Conservation (phyloP, 75 land plant genomes). For the Picea sitchensis region DNA sequence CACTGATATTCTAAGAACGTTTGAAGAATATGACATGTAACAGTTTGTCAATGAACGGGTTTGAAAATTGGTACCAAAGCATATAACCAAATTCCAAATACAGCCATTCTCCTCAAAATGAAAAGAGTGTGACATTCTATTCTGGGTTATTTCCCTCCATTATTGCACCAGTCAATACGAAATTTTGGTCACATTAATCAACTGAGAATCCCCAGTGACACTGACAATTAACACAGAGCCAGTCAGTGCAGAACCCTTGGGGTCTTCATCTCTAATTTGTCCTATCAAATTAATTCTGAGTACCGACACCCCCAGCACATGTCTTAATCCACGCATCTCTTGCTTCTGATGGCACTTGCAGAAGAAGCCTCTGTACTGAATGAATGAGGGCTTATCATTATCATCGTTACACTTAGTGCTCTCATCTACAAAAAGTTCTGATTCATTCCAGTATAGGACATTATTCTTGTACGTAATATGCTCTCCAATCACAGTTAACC, state of each 20-base stretch:
- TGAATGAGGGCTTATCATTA: too few relatives aligned
- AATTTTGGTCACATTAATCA: slow-evolving; percentile 3
- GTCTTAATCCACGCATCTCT: slow-evolving; percentile 7
- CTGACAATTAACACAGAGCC: not conserved
- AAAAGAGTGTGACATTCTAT: slow-evolving; percentile 6
- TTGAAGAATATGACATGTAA: slow-evolving; percentile 12
- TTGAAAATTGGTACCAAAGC: not conserved
- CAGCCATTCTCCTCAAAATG: not conserved
- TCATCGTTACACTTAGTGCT: too few relatives aligned
- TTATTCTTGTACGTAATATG: too few relatives aligned
- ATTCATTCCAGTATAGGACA: too few relatives aligned
- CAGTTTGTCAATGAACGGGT: slow-evolving; percentile 9
- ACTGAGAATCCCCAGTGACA: not conserved
- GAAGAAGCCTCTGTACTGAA: not conserved
- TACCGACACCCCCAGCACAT: not conserved
- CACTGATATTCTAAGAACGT: not conserved
- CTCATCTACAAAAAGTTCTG: too few relatives aligned
- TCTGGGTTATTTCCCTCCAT: not conserved
- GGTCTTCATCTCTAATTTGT: too few relatives aligned
- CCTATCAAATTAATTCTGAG: too few relatives aligned
- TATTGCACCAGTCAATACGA: slow-evolving; percentile 9
- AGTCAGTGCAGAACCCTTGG: not conserved
- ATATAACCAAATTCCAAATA: not conserved
- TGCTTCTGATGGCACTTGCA: not conserved
- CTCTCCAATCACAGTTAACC: too few relatives aligned